These are phyloP conservation scores for Nitzschia sp. DNA, from an alignment of 108 stramenopile genomes.

Conservation along the genomic window DNA sequence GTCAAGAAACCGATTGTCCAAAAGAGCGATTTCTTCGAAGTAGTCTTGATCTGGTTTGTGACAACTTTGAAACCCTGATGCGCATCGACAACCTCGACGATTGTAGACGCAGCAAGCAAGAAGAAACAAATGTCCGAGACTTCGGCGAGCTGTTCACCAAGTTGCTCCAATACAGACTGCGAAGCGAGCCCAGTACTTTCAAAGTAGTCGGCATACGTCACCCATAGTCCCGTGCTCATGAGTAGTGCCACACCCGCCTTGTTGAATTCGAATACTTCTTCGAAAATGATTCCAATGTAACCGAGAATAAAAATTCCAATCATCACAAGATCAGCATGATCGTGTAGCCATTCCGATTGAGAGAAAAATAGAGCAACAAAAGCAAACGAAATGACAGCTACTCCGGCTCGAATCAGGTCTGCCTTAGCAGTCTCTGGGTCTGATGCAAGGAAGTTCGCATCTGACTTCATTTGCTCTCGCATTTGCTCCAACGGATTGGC, in stretches of 20 bases:
- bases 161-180: conserved; percentile 66
- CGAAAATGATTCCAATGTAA: conserved; percentile 93
- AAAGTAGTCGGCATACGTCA: conserved; percentile 91
- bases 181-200: conserved; percentile 66
- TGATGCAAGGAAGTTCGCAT: conserved; percentile 66
- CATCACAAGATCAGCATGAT: conserved; percentile 80
- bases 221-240: conserved; percentile 93
- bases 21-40: conserved; percentile 86
- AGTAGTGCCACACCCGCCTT: conserved; percentile 91
- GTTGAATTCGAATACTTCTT: conserved; percentile 93
- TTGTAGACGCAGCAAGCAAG: conserved; percentile 90
- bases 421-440: conserved; percentile 67
- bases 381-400: conserved; percentile 54
- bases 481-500: conserved; percentile 69
- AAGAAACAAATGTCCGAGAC: conserved; percentile 96
- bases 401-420: conserved; percentile 72
- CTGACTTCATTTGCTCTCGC: conserved; percentile 73
- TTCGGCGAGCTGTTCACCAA: conserved; percentile 89
- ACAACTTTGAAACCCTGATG: conserved; percentile 96
- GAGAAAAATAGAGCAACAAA: conserved; percentile 65
- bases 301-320: conserved; percentile 88
- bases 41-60: conserved; percentile 89
- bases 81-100: conserved; percentile 94
- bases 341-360: conserved; percentile 76
- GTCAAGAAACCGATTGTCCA: conserved; percentile 92